Evolutionary conservation across 768 basidiomycete species (phyloP), one percentile per base, ranked within the genome.

Genomic region (Lactarius hengduanensis): DNA sequence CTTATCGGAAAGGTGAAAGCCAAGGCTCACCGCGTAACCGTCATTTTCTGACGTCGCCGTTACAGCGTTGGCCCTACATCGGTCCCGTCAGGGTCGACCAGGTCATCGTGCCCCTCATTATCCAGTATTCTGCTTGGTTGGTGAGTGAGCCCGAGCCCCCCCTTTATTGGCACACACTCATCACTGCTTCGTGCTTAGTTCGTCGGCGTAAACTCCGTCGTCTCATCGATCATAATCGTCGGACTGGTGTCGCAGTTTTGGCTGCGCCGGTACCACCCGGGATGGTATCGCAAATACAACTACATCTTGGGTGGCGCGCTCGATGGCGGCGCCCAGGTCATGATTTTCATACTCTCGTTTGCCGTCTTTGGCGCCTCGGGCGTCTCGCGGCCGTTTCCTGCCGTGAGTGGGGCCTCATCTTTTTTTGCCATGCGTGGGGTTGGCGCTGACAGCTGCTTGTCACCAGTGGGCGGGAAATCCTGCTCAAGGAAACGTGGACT

Each of bases 201-300:
- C 13, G 78, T 74, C n/a, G 87, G 87, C 20, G 80, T 86, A 66
- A 88, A 80, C 72, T 87, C 86, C 0, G 76, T 79, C 1, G 68
- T 81, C 59, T 77, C 78, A 2, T 81, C 82, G 4, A 80, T 85
- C 61, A 74, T 83, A 61, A 74, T 87, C 16, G 57, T 66, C 36
- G 87, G 81, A 36, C 71, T 89, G 64, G 67, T 82, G 43, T 88
- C 88, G 1, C 88, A 89, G 63, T 71, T 83, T 40, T 71, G 70
- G 70, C 20, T 69, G 34, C 61, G 70, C 18, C 59, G 60, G 38
- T 66, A 66, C 57, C 60, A 69, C 36, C 70, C 70, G 15, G 68
- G 81, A 15, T 91, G 87, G 88, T 90, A 87, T 75, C 82, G 82
- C 71, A 78, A 79, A 70, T 87, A 87, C 73, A 88, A 89, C 72